Evolutionary conservation across 2,329 filamentous ascomycete species (phyloP), one percentile per base, ranked within the genome.

Genomic region (Purpureocillium lavendulum): DNA sequence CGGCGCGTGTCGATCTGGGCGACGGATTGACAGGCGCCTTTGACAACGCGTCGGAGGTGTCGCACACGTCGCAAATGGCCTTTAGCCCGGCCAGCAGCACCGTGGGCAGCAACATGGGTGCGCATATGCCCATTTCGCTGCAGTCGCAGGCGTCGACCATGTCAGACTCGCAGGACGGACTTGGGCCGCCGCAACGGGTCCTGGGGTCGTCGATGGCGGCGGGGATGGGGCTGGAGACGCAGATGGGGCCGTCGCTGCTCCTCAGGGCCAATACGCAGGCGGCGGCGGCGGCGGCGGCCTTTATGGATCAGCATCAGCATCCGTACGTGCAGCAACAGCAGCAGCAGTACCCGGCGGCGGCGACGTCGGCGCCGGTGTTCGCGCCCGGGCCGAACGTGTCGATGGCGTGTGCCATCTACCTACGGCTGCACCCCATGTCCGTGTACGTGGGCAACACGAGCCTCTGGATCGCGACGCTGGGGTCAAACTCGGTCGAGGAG

Each of bases 351-450:
- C 35, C 49, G 13, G 36, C 50, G 12, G 36, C 56, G 10, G 39
- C 52, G 24, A 33, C 54, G 21, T 26, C 21, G 21, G 21, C 21
- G 21, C 21, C 21, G 21, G 21, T 26, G 21, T 26, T 6, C 21
- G 21, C 21, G 21, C 21, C 21, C 6, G 21, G 10, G 5, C 21
- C 21, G 6, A 10, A 10, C 21, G 21, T 26, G 21, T 39, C 53
- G 10, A 38, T 50, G 10, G 48, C 53, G 1, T 71, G 79, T 32
- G 71, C 80, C 3, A 71, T 84, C 11, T 87, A 80, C 60, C 73
- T 89, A 48, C 77, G 81, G n/a, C 68, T 86, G 5, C 75, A 84
- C 47, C 72, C 76, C 1, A 67, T 71, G n/a, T 84, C 81, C 4
- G 70, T 67, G 11, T 65, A 81, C 28, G 62, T 69, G 6, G 55